Base-by-base conservation (phyloP, 495 filamentous ascomycete species). In the Bryoglossum gracile region DNA sequence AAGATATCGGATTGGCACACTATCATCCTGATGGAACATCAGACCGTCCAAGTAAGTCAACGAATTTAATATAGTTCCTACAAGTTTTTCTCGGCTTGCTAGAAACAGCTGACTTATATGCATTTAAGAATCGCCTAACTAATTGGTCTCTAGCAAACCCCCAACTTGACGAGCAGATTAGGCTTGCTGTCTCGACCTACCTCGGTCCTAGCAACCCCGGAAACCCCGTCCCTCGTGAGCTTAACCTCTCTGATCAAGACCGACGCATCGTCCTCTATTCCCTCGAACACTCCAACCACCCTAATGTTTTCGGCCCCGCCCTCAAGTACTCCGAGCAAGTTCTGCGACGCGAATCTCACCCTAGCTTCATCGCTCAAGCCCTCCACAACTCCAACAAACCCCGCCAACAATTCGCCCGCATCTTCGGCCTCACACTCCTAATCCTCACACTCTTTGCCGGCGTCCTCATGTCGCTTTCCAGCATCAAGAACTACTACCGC, bases 191-290 rank as follows among this genome's bases (percentile, higher is more conserved):
- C n/a, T n/a, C n/a, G n/a, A n/a, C n/a, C n/a, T n/a, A n/a, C n/a
- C n/a, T n/a, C n/a, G n/a, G n/a, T n/a, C n/a, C n/a, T n/a, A n/a
- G n/a, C n/a, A n/a, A n/a, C n/a, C n/a, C n/a, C n/a, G n/a, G n/a
- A n/a, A n/a, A n/a, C n/a, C n/a, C 9, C 3, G 23, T 8, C 26
- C 28, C 43, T 18, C 28, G 28, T 14, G 11, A 35, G n/a, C 4
- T 47, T 10, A 47, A 47, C 16, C 13, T 47, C 18, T 47, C 44
- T 8, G 8, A 5, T 14, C 16, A 46, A 23, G 28, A 42, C 10
- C 9, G 16, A 8, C 10, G 23, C 8, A 8, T 14, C 23, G 39
- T 37, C 35, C 16, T 37, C 4, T 14, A 16, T 8, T 6, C 35
- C 16, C 14, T 37, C 5, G 16, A 37, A 6, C 6, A 16, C 8